Conservation (phyloP, 768 basidiomycete species). For the Termitomyces bulborhizus region DNA sequence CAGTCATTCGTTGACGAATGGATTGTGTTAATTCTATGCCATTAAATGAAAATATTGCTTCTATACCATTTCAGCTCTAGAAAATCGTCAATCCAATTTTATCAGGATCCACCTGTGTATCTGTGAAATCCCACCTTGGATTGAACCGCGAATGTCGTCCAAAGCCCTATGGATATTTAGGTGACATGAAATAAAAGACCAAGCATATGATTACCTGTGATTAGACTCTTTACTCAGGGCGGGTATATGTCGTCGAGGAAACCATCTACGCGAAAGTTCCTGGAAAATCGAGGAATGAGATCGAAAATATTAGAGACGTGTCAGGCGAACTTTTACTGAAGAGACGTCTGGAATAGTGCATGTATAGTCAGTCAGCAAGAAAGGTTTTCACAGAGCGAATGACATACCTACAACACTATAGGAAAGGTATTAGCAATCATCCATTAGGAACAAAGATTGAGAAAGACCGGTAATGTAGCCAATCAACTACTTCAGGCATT, state of each 20-base stretch:
- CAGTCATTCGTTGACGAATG: neutral
- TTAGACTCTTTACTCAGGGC: conserved; percentile 25
- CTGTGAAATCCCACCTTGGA: conserved; percentile 43
- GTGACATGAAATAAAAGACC: neutral
- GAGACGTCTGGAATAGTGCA: conserved; percentile 59
- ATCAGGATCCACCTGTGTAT: neutral
- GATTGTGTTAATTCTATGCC: neutral
- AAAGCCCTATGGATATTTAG: conserved; percentile 49
- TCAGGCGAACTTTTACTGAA: conserved; percentile 58
- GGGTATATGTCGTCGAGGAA: conserved; percentile 32
- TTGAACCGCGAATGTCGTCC: conserved; percentile 75
- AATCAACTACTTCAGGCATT: conserved; percentile 78
- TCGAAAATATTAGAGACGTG: neutral
- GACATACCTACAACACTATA: conserved; percentile 65
- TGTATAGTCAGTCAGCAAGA: neutral
- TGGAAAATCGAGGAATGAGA: conserved; percentile 19
- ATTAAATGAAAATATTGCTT: conserved; percentile 55
- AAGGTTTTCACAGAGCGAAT: neutral
- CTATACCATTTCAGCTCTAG: conserved; percentile 79
- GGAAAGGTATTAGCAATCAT: neutral
- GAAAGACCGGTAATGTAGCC: conserved; percentile 72
- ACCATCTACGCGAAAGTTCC: conserved; percentile 78
- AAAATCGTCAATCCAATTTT: neutral
- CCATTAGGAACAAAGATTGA: neutral
- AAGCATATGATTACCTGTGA: conserved; percentile 48